Percentiles rank a stretch among this genome's conserved stretches.
phyloP scores from a whole-genome alignment of 768 basidiomycete genomes.

The Leccinum olivaceopallidum region DNA sequence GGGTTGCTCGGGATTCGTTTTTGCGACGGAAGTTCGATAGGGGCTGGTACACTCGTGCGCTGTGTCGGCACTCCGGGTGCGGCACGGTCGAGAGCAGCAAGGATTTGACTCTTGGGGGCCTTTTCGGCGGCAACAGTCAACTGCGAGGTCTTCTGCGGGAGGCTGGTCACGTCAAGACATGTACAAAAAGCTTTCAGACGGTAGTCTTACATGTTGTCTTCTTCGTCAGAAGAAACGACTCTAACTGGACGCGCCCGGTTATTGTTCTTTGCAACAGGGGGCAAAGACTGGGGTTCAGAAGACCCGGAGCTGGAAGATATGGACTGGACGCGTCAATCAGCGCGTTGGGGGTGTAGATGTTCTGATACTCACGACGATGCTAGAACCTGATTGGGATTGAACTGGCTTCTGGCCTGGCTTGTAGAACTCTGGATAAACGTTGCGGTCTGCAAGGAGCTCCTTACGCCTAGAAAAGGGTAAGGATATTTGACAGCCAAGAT shows the following conservation, averaged over 20 bases:
- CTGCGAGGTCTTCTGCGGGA: slow-evolving; percentile 4
- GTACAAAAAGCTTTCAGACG: neutral
- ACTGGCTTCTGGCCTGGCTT: slow-evolving; percentile 22
- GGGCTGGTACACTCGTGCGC: slow-evolving; percentile 32
- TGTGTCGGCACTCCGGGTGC: slow-evolving; percentile 12
- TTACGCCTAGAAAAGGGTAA: slow-evolving; percentile 22
- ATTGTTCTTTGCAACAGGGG: slow-evolving; percentile 5
- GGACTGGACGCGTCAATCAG: slow-evolving; percentile 16
- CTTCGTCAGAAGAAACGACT: slow-evolving; percentile 36
- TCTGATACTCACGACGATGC: slow-evolving; percentile 24
- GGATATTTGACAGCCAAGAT: fast-evolving
- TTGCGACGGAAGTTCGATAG: slow-evolving; percentile 30
- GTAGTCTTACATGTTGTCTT: slow-evolving; percentile 16
- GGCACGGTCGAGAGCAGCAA: slow-evolving; percentile 29
- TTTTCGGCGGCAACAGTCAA: neutral
- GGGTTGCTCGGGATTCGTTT: slow-evolving; percentile 17
- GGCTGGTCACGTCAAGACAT: slow-evolving; percentile 11
- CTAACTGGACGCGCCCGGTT: slow-evolving; percentile 14
- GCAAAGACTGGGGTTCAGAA: slow-evolving; percentile 23
- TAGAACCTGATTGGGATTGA: neutral
- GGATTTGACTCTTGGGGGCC: slow-evolving; percentile 16
- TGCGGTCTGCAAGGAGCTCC: slow-evolving; percentile 28
- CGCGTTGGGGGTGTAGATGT: neutral
- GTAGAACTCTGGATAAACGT: slow-evolving; percentile 31
- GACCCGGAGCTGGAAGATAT: slow-evolving; percentile 14